Conservation (phyloP, 2,329 filamentous ascomycete genomes). For the Talaromyces funiculosus region DNA sequence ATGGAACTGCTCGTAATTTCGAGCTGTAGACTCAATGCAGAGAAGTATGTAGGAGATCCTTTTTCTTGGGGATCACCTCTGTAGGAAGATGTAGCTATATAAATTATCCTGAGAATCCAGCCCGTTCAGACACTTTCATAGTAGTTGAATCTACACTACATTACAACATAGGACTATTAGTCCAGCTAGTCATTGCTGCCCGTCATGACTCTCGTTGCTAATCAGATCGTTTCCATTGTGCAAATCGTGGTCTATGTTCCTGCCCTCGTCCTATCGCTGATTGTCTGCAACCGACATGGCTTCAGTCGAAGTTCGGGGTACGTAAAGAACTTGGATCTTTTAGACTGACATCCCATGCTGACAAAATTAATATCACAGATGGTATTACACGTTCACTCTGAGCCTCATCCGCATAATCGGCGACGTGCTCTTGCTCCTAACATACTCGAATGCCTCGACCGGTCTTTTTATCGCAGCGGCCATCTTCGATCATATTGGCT, state of each 20-base stretch:
- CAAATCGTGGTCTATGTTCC: slow-evolving; percentile 3
- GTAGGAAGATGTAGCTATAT: not conserved
- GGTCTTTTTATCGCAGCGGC: not conserved
- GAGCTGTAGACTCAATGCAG: not conserved
- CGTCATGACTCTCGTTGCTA: not conserved
- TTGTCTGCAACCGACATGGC: slow-evolving; percentile 3
- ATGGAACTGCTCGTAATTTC: not conserved
- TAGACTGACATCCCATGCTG: not conserved
- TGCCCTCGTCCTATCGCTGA: not conserved
- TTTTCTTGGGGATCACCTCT: not conserved
- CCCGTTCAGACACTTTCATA: not conserved
- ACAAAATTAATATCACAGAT: not conserved
- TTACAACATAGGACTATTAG: not conserved
- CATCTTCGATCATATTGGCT: slow-evolving; percentile 1
- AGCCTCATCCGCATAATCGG: slow-evolving; percentile 1
- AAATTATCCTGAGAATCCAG: not conserved
- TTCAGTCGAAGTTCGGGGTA: slow-evolving; percentile 8
- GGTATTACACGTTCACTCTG: slow-evolving; percentile 6
- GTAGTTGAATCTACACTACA: not conserved
- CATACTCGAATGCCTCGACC: not conserved
- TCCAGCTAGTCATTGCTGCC: too few relatives aligned
- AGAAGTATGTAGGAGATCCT: not conserved
- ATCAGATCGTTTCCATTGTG: not conserved
- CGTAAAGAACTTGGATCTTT: not conserved
- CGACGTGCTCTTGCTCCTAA: not conserved